Percentiles rank a stretch among this genome's conserved stretches.
These are phyloP conservation scores for Rhazya stricta DNA, from an alignment of 257 asterid species.

Conservation along the genomic window DNA sequence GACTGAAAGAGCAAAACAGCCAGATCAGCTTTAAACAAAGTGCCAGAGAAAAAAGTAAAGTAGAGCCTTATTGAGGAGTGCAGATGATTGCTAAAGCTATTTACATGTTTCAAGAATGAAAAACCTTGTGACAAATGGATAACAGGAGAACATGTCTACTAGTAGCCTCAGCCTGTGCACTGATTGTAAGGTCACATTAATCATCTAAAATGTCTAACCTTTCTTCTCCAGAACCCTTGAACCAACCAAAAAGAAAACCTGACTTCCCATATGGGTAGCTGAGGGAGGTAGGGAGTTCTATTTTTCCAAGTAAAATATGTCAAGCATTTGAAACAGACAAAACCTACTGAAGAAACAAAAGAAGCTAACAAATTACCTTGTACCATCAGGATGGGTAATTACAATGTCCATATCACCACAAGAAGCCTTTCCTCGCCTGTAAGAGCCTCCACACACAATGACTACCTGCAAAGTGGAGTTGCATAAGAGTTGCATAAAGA, in stretches of 20 bases:
- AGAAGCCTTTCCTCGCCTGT: slow-evolving; percentile 86
- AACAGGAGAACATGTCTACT: too few relatives aligned
- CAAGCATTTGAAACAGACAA: background rate
- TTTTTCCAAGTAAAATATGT: background rate
- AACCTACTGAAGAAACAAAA: too few relatives aligned
- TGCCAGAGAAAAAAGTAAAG: background rate
- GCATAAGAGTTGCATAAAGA: background rate
- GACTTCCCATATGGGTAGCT: background rate
- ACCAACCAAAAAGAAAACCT: background rate
- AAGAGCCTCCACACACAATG: slow-evolving; percentile 92
- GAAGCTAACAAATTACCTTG: slow-evolving; percentile 39
- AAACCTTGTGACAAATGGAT: background rate
- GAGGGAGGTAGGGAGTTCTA: background rate
- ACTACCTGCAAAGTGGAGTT: slow-evolving; percentile 42
- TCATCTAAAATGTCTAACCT: background rate
- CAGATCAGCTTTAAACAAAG: background rate
- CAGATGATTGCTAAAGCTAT: background rate
- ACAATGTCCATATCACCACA: slow-evolving; percentile 96
- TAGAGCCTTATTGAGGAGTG: background rate
- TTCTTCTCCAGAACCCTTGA: background rate
- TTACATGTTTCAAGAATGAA: background rate
- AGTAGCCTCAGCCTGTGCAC: background rate
- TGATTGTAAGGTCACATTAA: background rate
- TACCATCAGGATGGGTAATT: slow-evolving; percentile 86
- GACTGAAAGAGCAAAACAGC: slow-evolving; percentile 43